phyloP scores from a whole-genome alignment of 208 protist species.

The Herpetomonas samuelpessoai region DNA sequence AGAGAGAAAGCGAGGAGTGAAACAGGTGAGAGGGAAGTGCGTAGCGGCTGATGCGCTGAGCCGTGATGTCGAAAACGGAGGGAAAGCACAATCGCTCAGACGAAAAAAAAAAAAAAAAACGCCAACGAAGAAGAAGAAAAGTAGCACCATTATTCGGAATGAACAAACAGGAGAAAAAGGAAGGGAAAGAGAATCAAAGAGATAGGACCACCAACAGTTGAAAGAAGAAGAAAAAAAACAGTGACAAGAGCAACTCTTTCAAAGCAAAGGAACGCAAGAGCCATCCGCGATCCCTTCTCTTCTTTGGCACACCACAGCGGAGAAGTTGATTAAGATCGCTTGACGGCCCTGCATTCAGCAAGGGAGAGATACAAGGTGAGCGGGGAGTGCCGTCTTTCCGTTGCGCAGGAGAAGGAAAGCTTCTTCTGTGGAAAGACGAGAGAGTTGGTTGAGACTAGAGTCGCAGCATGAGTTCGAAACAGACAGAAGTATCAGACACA shows the following conservation, averaged over 20 bases:
- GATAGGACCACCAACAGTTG: neutral
- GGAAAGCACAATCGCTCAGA: neutral
- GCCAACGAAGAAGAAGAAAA: conserved; percentile 2
- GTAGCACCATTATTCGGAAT: conserved; percentile 1
- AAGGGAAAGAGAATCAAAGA: neutral
- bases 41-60: too few species aligned
- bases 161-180: conserved; percentile 7
- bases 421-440: too few species aligned
- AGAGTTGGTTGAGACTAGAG: too few species aligned
- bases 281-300: too few species aligned
- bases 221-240: conserved; percentile 12
- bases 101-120: neutral
- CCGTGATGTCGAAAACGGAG: too few species aligned
- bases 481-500: neutral
- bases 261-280: neutral
- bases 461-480: too few species aligned
- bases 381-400: neutral
- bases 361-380: neutral
- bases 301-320: too few species aligned
- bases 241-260: neutral
- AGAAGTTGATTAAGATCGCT: too few species aligned
- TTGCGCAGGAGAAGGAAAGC: neutral
- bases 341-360: neutral
- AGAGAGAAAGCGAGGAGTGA: conserved; percentile 3
- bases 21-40: conserved; percentile 3